Evolutionary conservation across 805 yeast genomes (phyloP), one percentile per base, ranked within the genome.

Genomic region (Candida boleticola): DNA sequence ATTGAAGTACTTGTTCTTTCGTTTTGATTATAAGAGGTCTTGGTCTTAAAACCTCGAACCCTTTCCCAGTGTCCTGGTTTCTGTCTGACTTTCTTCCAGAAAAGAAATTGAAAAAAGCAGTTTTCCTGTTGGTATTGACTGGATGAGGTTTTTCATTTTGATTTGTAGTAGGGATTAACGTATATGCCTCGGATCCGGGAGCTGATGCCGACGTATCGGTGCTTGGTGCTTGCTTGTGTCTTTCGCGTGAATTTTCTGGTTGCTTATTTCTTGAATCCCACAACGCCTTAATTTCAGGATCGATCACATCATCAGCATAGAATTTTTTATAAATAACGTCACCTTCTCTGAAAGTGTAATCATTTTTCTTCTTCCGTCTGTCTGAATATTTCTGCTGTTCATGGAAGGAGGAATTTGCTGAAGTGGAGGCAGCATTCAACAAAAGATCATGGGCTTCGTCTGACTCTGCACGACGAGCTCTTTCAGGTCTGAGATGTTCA

Each of bases 341-440:
- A 1, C 79, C 82, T 53, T 82, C 87, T 44, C 87, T 63, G 1
- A 75, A 74, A 0, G 82, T 74, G 56, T 80, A 80, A 54, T 82
- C 82, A 9, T 60, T 71, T 16, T 49, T 43, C 26, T 47, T 53
- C 36, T 50, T 57, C 26, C 63, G 35, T 10, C 46, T 33, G 35
- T 50, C 44, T 4, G 52, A 54, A 21, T 27, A 35, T 20, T 44
- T 43, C 41, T 57, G 60, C 38, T 52, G 54, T 26, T 45, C 44
- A 9, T 44, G 41, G 34, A 53, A 55, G 9, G 58, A 49, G 19
- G 35, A 18, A 11, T 23, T 23, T 17, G 9, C 29, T 22, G 36
- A 27, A 19, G 17, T 13, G 13, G 29, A 17, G 18, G 26, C 25
- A 3, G 29, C 19, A 18, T 34, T 31, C 7, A 25, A 16, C 4